Base-by-base conservation (phyloP, 768 basidiomycete species). In the Phlegmacium glaucopus region DNA sequence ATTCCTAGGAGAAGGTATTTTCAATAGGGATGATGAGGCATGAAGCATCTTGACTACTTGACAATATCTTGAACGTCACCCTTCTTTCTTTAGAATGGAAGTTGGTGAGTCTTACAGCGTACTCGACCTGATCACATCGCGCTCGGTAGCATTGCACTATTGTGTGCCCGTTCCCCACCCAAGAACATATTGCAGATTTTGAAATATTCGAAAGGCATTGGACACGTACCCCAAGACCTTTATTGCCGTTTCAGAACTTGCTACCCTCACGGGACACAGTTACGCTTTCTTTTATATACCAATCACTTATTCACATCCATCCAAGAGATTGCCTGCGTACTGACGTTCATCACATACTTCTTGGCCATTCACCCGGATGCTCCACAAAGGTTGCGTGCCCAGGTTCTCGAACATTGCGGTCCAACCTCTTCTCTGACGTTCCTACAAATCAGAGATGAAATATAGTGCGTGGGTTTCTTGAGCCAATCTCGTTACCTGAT, bases 211-310 rank as follows among this genome's bases (percentile, higher is more conserved):
- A 87, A 54, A 68, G 65, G 36, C 75, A 84, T 51, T 67, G 75
- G 7, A 50, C 60, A 17, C 70, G 68, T n/a, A 76, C 79, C 0
- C 48, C 83, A 89, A 60, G 87, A 87, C 56, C 70, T 88, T 3
- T 86, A 74, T 54, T 64, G 78, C 13, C 78, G 85, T 8, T 85
- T 87, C 60, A 80, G 58, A 80, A 90, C 61, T 68, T 93, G 2
- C 69, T 91, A 9, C 90, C 90, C 5, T 77, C 86, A 17, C 68
- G 90, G 45, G 90, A 93, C 65, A 90, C 90, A 28, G 86, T 85
- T 36, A 39, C n/a, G n/a, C n/a, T n/a, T n/a, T 70, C 35, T 17
- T 25, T 32, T 29, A 17, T 10, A 13, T 9, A 44, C 18, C 8
- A 25, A n/a, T n/a, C n/a, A n/a, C n/a, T 47, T 35, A 27, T 16